These are phyloP conservation scores for Boletellus sp. DNA, from an alignment of 768 basidiomycete genomes.

Conservation along the genomic window DNA sequence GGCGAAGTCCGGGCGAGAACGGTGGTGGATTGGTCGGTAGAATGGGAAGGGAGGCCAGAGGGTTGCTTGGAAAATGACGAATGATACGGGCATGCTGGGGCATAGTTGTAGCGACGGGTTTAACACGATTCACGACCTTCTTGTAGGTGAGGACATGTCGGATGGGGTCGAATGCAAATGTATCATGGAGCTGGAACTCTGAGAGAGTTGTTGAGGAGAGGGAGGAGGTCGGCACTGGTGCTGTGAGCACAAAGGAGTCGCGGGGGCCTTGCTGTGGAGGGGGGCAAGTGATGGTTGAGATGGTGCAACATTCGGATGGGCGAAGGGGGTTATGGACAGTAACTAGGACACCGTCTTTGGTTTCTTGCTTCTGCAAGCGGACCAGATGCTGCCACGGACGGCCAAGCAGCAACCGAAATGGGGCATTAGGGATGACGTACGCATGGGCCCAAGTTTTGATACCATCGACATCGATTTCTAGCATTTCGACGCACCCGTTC, in stretches of 20 bases:
- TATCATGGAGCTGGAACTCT: neutral
- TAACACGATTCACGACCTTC: slow-evolving; percentile 28
- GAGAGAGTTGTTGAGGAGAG: neutral
- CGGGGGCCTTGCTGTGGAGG: neutral
- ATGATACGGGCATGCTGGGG: slow-evolving; percentile 33
- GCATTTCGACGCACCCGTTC: slow-evolving; percentile 4
- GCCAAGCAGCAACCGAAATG: slow-evolving; percentile 17
- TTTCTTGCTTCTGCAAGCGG: slow-evolving; percentile 6
- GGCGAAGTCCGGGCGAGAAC: neutral
- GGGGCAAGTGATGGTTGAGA: neutral
- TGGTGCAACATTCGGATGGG: neutral
- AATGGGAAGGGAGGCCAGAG: slow-evolving; percentile 24
- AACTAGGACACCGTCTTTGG: neutral
- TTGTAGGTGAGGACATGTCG: slow-evolving; percentile 26
- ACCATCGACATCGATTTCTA: slow-evolving; percentile 12
- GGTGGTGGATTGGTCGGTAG: neutral
- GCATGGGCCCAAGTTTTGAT: slow-evolving; percentile 23
- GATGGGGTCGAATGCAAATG: neutral
- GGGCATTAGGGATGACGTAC: slow-evolving; percentile 17
- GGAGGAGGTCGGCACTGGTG: neutral
- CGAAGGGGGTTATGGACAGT: slow-evolving; percentile 3
- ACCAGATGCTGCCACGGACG: slow-evolving; percentile 21
- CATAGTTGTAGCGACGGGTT: slow-evolving; percentile 28
- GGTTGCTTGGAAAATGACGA: slow-evolving; percentile 33
- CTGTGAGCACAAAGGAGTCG: neutral